A percentile compares a stretch with the other conserved stretches of the same genome.
These are phyloP conservation scores for Microsporum audouinii DNA, from an alignment of 2,329 filamentous ascomycete genomes.

Conservation along the genomic window DNA sequence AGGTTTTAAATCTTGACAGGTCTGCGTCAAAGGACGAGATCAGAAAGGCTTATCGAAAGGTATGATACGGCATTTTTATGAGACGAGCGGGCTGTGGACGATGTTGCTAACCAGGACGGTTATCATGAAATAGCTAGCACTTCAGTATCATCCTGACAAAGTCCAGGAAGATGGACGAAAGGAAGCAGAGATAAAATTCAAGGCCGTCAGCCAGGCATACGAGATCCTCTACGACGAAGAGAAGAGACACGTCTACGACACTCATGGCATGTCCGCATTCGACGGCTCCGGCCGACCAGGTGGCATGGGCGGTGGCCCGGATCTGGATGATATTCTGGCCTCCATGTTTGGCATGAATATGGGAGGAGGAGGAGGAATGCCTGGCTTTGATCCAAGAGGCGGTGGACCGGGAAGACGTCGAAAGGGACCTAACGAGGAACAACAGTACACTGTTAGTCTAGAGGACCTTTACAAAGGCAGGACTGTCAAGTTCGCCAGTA, in stretches of 20 bases:
- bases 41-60: conserved; percentile 95
- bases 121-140: conserved; percentile 53
- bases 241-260: conserved; percentile 83
- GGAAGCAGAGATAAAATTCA: conserved; percentile 80
- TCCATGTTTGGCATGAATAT: conserved; percentile 67
- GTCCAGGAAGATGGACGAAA: conserved; percentile 68
- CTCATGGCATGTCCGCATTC: conserved; percentile 91
- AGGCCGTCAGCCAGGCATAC: conserved; percentile 84
- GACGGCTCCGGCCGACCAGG: conserved; percentile 60
- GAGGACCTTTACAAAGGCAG: conserved; percentile 98
- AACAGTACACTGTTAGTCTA: conserved; percentile 65
- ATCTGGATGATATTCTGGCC: conserved; percentile 82
- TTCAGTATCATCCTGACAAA: conserved; percentile 90
- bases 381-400: conserved; percentile 17
- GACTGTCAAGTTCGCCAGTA: conserved; percentile 90
- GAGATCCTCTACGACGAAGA: conserved; percentile 96
- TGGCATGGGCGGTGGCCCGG: conserved; percentile 47
- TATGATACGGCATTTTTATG: conserved; percentile 29
- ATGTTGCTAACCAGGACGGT: neutral
- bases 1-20: conserved; percentile 64
- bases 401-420: conserved; percentile 45
- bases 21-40: conserved; percentile 66
- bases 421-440: conserved; percentile 14
- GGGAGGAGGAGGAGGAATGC: conserved; percentile 35
- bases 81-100: neutral